phyloP scores from a whole-genome alignment of 1,284 basidiomycete species.

The Bjerkandera adusta region DNA sequence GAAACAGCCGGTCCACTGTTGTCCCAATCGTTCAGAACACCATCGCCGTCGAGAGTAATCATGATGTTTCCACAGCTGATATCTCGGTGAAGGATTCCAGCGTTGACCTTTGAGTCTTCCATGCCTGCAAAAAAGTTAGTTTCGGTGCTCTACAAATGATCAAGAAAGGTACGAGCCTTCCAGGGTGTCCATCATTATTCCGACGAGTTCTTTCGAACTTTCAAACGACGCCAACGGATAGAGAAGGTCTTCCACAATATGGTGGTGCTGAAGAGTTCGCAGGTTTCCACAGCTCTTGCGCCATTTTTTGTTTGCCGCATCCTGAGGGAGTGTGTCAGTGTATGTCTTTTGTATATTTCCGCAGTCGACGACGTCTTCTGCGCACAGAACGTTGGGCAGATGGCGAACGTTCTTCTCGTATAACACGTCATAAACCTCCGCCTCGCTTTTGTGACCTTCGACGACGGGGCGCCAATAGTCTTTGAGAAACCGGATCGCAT shows the following conservation, averaged over 20 bases:
- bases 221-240: slow-evolving; percentile 11
- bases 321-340: neutral
- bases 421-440: no score
- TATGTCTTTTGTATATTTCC: neutral
- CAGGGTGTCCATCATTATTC: slow-evolving; percentile 9
- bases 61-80: slow-evolving; percentile 16
- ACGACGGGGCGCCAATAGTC: no score
- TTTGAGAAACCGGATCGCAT: no score
- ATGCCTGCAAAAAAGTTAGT: neutral
- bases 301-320: no score
- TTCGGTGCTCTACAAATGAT: neutral
- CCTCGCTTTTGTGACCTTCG: no score
- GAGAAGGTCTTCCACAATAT: slow-evolving; percentile 11
- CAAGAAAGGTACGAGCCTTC: neutral
- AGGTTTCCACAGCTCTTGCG: no score
- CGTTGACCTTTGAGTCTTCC: neutral
- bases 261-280: slow-evolving; percentile 13
- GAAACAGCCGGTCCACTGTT: no score
- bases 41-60: slow-evolving; percentile 6
- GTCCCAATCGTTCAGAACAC: slow-evolving; percentile 16
- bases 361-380: slow-evolving; percentile 13
- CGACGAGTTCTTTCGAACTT: slow-evolving; percentile 9
- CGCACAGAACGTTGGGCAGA: slow-evolving; percentile 7
- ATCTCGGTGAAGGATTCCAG: slow-evolving; percentile 11
- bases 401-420: slow-evolving; percentile 5